phyloP scores from a whole-genome alignment of 2,329 filamentous ascomycete species.

The Basipetospora chlamydospora region DNA sequence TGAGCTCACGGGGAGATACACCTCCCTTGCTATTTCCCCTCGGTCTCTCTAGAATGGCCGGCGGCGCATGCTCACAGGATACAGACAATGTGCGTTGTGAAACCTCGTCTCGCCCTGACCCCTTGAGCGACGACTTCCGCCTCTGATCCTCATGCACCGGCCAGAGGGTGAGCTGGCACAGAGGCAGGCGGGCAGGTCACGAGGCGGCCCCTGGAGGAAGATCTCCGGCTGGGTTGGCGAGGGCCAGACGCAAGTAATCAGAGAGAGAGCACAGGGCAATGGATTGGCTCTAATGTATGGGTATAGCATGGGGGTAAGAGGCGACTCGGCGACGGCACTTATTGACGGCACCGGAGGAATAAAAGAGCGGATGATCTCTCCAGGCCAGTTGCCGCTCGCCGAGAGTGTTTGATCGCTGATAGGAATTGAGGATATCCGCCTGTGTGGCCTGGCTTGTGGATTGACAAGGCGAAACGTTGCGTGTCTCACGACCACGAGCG shows the following conservation, averaged over 20 bases:
- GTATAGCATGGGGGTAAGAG: not conserved
- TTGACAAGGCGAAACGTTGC: not conserved
- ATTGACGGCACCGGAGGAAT: no score
- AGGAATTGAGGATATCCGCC: no score
- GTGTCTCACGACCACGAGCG: no score
- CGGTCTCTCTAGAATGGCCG: no score
- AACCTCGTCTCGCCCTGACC: no score
- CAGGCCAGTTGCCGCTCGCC: not conserved
- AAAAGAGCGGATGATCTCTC: not conserved
- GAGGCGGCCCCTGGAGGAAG: not conserved
- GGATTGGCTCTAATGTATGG: no score
- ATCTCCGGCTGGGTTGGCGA: constrained; percentile 3
- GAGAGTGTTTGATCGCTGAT: constrained; percentile 4
- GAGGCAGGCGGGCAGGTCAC: not conserved
- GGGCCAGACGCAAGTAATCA: constrained; percentile 5
- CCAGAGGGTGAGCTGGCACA: not conserved
- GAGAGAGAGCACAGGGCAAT: constrained; percentile 3
- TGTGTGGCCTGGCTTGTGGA: not conserved
- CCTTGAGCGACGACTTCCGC: not conserved
- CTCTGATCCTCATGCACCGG: constrained; percentile 3
- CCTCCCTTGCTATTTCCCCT: not conserved
- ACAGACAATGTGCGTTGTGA: no score
- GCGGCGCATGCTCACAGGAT: no score
- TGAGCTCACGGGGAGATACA: not conserved
- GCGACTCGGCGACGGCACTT: not conserved